A percentile compares a stretch with the other conserved stretches of the same genome.
Conservation (phyloP, 169 alveolate species). For the Theileria orientalis region DNA sequence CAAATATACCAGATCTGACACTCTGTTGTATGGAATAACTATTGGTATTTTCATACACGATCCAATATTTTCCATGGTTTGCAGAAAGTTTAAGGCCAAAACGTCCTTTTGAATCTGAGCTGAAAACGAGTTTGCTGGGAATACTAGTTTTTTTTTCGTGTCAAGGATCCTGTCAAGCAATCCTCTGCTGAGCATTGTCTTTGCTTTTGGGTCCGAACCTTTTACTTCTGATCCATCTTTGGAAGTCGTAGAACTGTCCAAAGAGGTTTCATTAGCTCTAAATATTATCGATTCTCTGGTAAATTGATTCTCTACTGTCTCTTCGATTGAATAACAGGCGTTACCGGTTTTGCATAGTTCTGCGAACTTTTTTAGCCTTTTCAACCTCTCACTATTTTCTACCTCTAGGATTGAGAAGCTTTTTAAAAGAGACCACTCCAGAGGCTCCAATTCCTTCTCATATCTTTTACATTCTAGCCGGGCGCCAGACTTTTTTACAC, state of each 20-base stretch:
- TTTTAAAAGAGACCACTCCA: background rate
- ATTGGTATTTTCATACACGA: too few relatives aligned
- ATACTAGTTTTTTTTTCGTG: background rate
- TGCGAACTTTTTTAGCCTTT: background rate
- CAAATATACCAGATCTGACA: conserved; percentile 31
- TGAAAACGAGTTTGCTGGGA: background rate
- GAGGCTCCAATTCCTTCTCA: background rate
- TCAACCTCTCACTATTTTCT: background rate
- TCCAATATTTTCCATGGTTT: too few relatives aligned
- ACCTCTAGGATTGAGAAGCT: background rate
- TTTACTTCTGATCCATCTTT: background rate
- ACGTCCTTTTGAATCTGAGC: background rate
- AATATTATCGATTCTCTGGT: background rate
- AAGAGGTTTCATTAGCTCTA: background rate
- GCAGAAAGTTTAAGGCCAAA: too few relatives aligned
- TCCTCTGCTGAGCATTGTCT: background rate
- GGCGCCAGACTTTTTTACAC: background rate
- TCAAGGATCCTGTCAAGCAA: background rate
- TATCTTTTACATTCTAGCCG: too few relatives aligned
- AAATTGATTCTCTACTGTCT: background rate
- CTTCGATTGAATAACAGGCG: background rate
- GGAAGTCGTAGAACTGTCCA: background rate
- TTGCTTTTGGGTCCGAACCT: background rate
- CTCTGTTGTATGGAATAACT: conserved; percentile 54
- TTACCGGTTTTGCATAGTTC: background rate